Percentiles rank a stretch among this genome's conserved stretches.
phyloP scores from a whole-genome alignment of 2,329 filamentous ascomycete genomes.

The Alternaria postmessia region DNA sequence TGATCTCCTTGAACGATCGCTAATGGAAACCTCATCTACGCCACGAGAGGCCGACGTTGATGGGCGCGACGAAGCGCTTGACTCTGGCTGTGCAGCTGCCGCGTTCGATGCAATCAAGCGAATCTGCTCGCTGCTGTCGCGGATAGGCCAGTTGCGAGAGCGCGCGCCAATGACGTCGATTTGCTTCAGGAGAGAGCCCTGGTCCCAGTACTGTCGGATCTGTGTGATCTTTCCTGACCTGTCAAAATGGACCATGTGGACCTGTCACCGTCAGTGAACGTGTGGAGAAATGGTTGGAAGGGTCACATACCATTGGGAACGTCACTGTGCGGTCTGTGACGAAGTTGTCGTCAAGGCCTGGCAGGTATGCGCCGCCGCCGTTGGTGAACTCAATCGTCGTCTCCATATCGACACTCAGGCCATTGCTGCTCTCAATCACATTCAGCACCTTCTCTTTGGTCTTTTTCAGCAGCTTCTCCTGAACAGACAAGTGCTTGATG shows the following conservation, averaged over 20 bases:
- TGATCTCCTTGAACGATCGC: slow-evolving; percentile 51
- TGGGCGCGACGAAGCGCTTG: slow-evolving; percentile 42
- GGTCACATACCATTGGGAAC: slow-evolving; percentile 73
- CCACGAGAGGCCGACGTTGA: slow-evolving; percentile 45
- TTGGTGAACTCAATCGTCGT: slow-evolving; percentile 82
- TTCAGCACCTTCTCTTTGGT: slow-evolving; percentile 80
- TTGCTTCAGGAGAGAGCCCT: slow-evolving; percentile 89
- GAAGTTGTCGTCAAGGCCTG: slow-evolving; percentile 93
- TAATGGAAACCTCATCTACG: slow-evolving; percentile 42
- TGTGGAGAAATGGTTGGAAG: background rate
- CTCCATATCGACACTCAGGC: slow-evolving; percentile 79
- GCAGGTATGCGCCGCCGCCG: slow-evolving; percentile 86
- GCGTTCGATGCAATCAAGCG: slow-evolving; percentile 74
- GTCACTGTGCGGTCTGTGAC: slow-evolving; percentile 80
- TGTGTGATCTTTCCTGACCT: slow-evolving; percentile 78
- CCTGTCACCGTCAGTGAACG: slow-evolving; percentile 32
- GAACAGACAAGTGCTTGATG: slow-evolving; percentile 78
- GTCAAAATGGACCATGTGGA: slow-evolving; percentile 88
- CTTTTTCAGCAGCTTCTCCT: slow-evolving; percentile 80
- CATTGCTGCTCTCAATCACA: slow-evolving; percentile 73
- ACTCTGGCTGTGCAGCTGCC: slow-evolving; percentile 44
- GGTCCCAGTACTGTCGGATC: slow-evolving; percentile 94
- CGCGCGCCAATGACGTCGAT: slow-evolving; percentile 91
- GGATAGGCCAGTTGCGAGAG: slow-evolving; percentile 93
- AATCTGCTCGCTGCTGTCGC: slow-evolving; percentile 83